Percentiles rank a stretch among this genome's conserved stretches.
phyloP scores from a whole-genome alignment of 257 asterid genomes.

The Solanum lycopersicoides region DNA sequence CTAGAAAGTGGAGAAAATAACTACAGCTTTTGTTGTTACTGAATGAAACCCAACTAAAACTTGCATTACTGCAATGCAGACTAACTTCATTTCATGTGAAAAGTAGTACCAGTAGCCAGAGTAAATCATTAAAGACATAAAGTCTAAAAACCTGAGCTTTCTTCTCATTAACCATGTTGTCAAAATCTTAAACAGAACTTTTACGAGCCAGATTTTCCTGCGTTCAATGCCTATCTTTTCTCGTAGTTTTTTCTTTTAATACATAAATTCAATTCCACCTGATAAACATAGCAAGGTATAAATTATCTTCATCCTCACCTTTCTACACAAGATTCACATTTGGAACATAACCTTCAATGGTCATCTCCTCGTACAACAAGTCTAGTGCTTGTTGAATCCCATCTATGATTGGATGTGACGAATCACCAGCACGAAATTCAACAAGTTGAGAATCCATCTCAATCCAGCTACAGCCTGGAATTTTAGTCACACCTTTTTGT shows the following conservation, averaged over 20 bases:
- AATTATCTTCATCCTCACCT: neutral
- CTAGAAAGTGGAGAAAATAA: neutral
- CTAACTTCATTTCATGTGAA: neutral
- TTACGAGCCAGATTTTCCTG: neutral
- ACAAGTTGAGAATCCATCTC: constrained; percentile 57
- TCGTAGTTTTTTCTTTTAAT: neutral
- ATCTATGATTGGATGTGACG: constrained; percentile 23
- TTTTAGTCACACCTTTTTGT: constrained; percentile 64
- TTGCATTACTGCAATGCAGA: neutral
- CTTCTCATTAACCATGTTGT: neutral
- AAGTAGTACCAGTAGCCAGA: neutral
- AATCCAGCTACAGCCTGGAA: constrained; percentile 93
- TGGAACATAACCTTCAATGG: constrained; percentile 11
- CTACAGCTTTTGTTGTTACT: neutral
- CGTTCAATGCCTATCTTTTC: neutral
- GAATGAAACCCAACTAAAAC: neutral
- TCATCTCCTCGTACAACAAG: constrained; percentile 51
- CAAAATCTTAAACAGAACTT: neutral
- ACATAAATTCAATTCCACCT: neutral
- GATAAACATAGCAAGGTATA: neutral
- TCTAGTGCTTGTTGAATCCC: constrained; percentile 35
- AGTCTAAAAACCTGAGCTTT: neutral
- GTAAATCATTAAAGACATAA: neutral
- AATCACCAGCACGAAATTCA: constrained; percentile 72
- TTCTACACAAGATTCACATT: constrained; percentile 12